Conservation (phyloP, 495 filamentous ascomycete species). For the Chaetomium cochliodes region DNA sequence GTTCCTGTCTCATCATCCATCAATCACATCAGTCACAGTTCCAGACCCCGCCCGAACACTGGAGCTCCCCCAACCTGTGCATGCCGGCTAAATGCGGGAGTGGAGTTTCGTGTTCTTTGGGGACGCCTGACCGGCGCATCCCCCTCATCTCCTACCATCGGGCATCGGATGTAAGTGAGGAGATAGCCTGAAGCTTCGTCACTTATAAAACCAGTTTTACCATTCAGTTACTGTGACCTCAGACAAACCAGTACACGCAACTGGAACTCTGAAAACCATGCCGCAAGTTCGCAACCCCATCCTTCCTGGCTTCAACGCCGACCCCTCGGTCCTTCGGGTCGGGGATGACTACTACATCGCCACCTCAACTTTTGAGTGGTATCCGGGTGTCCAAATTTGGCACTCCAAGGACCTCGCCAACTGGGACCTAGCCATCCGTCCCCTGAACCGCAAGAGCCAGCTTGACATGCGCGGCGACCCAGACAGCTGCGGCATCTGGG, state of each 20-base stretch:
- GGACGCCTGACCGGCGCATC: slow-evolving; percentile 7
- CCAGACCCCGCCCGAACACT: slow-evolving; percentile 13
- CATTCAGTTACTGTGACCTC: neutral
- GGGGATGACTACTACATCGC: slow-evolving; percentile 61
- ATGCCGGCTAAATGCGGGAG: slow-evolving; percentile 35
- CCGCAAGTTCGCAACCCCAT: slow-evolving; percentile 56
- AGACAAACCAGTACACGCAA: neutral
- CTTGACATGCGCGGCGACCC: slow-evolving; percentile 60
- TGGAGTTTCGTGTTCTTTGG: slow-evolving; percentile 15
- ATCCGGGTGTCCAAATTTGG: slow-evolving; percentile 59
- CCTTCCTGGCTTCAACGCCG: slow-evolving; percentile 61
- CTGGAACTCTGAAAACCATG: slow-evolving; percentile 34
- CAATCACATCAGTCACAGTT: neutral
- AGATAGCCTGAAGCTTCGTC: neutral
- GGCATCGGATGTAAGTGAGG: slow-evolving; percentile 3
- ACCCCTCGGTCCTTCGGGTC: slow-evolving; percentile 59
- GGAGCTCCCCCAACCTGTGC: neutral
- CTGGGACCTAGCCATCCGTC: slow-evolving; percentile 59
- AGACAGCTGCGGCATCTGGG: slow-evolving; percentile 62
- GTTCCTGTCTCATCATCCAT: neutral
- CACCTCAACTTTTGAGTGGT: slow-evolving; percentile 64
- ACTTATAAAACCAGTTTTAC: neutral
- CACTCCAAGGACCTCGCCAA: slow-evolving; percentile 57
- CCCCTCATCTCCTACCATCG: slow-evolving; percentile 7
- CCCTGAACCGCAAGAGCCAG: slow-evolving; percentile 58